phyloP scores from a whole-genome alignment of 768 basidiomycete genomes.

The Phaeotremella fagi region DNA sequence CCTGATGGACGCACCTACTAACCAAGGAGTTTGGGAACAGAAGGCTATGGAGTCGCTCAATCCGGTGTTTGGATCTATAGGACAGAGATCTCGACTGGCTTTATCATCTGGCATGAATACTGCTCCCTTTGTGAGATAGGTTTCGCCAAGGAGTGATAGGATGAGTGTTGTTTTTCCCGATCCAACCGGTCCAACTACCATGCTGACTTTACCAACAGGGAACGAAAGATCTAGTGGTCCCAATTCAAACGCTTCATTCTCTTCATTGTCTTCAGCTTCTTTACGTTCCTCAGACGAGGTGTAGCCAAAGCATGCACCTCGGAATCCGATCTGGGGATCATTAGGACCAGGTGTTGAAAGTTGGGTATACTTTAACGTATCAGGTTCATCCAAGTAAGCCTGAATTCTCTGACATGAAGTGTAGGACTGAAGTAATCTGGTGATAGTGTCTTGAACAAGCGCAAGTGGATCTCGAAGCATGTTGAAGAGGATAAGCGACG shows the following conservation, averaged over 20 bases:
- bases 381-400: constrained; percentile 48
- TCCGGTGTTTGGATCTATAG: constrained; percentile 40
- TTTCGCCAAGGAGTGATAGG: constrained; percentile 42
- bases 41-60: constrained; percentile 42
- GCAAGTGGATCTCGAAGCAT: constrained; percentile 50
- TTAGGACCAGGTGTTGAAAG: constrained; percentile 30
- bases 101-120: constrained; percentile 46
- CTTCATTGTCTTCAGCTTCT: constrained; percentile 11
- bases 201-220: constrained; percentile 35
- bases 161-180: constrained; percentile 45
- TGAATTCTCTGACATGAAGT: constrained; percentile 48
- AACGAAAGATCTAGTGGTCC: constrained; percentile 37
- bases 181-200: constrained; percentile 43
- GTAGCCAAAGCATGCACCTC: constrained; percentile 42
- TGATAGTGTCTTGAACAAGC: constrained; percentile 37
- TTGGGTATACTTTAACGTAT: constrained; percentile 50
- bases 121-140: constrained; percentile 35
- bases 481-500: constrained; percentile 51
- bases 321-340: constrained; percentile 49
- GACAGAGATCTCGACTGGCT: constrained; percentile 40
- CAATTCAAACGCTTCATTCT: constrained; percentile 36
- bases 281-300: constrained; percentile 2
- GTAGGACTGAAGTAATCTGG: constrained; percentile 40
- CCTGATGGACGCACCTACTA: constrained; percentile 43
- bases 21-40: constrained; percentile 44